A percentile compares a stretch with the other conserved stretches of the same genome.
Conservation (phyloP, 2,329 filamentous ascomycete genomes). For the Ophiostoma sp. region DNA sequence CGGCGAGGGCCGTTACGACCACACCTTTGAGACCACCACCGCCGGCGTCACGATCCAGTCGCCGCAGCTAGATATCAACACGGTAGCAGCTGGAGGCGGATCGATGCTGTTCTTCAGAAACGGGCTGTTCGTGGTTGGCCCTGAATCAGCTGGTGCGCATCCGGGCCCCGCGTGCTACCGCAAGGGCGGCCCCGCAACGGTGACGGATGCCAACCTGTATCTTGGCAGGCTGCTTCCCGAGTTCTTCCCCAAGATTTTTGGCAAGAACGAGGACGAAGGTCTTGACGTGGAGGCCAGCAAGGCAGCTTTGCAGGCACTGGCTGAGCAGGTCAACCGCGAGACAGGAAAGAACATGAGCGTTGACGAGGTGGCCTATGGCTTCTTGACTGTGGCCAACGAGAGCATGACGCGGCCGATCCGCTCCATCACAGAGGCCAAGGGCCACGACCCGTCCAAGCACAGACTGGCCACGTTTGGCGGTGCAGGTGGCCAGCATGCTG, state of each 20-base stretch:
- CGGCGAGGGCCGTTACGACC: conserved; percentile 78
- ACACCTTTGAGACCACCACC: conserved; percentile 73
- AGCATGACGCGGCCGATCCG: conserved; percentile 87
- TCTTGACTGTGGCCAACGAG: conserved; percentile 84
- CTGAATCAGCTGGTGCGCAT: conserved; percentile 82
- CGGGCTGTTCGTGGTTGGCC: conserved; percentile 83
- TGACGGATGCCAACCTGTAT: conserved; percentile 89
- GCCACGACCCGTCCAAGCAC: conserved; percentile 84
- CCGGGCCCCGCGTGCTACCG: conserved; percentile 88
- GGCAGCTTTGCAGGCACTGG: conserved; percentile 68
- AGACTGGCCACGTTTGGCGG: conserved; percentile 89
- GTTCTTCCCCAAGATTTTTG: conserved; percentile 94
- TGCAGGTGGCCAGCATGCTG: conserved; percentile 84
- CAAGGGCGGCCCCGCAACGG: conserved; percentile 80
- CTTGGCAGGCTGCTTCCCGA: conserved; percentile 79
- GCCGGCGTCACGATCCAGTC: conserved; percentile 92
- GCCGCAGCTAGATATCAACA: conserved; percentile 90
- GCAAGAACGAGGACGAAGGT: conserved; percentile 76
- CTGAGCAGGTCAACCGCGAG: conserved; percentile 72
- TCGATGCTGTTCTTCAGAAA: conserved; percentile 82
- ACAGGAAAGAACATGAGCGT: conserved; percentile 64
- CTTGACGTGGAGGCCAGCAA: conserved; percentile 71
- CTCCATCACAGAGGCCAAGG: conserved; percentile 85
- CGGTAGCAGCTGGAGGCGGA: conserved; percentile 84
- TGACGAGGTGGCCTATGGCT: conserved; percentile 84